phyloP scores from a whole-genome alignment of 75 land plant species.

The Selaginella moellendorffii region DNA sequence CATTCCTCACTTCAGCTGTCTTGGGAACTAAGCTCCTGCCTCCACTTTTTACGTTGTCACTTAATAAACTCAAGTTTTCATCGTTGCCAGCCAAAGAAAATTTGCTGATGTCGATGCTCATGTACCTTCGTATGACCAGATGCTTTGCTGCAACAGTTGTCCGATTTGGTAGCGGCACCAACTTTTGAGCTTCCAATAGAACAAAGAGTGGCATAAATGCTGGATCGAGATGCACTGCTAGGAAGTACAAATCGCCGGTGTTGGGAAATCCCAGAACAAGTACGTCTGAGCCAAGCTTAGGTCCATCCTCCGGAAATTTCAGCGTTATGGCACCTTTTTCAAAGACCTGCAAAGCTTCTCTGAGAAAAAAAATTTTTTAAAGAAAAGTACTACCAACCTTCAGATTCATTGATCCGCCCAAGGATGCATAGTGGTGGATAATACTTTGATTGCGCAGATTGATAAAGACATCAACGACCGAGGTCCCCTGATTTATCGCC shows the following conservation, averaged over 20 bases:
- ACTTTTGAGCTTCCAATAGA: slow-evolving; percentile 49
- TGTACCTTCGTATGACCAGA: slow-evolving; percentile 32
- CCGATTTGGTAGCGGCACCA: slow-evolving; percentile 30
- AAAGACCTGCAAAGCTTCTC: slow-evolving; percentile 42
- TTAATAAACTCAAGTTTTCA: slow-evolving; percentile 42
- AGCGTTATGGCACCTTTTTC: slow-evolving; percentile 41
- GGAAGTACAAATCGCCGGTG: slow-evolving; percentile 56
- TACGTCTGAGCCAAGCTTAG: slow-evolving; percentile 35
- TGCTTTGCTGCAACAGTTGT: slow-evolving; percentile 22
- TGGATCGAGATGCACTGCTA: slow-evolving; percentile 63
- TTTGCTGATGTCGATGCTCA: slow-evolving; percentile 50
- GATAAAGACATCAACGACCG: slow-evolving; percentile 58
- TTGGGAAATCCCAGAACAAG: slow-evolving; percentile 85
- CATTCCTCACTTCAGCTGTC: slow-evolving; percentile 1
- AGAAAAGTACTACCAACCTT: slow-evolving; percentile 66
- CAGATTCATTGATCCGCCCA: slow-evolving; percentile 60
- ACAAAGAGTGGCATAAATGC: slow-evolving; percentile 64
- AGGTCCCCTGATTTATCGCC: slow-evolving; percentile 61
- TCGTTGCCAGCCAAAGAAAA: slow-evolving; percentile 58
- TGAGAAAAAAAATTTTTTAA: slow-evolving; percentile 30
- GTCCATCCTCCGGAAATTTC: slow-evolving; percentile 34
- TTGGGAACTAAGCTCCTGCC: too few species aligned
- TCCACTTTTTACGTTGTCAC: too few species aligned
- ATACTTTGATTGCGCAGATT: slow-evolving; percentile 72
- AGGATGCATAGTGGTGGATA: slow-evolving; percentile 67